phyloP scores from a whole-genome alignment of 164 flowering plant species.

The Macadamia tetraphylla region DNA sequence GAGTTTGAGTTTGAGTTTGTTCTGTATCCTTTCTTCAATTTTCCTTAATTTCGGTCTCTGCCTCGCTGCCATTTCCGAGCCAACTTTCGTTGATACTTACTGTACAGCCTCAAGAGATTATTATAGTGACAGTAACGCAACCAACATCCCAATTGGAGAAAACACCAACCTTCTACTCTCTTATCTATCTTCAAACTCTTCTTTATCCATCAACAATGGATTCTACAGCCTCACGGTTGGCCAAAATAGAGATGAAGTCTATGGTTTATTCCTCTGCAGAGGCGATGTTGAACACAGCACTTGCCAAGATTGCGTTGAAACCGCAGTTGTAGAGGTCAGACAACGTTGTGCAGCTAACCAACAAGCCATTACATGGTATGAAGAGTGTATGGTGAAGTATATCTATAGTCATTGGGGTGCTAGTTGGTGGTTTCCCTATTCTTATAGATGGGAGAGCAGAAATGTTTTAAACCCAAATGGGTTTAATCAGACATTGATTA shows the following conservation, averaged over 20 bases:
- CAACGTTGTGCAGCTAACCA: slow-evolving; percentile 13
- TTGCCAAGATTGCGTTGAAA: slow-evolving; percentile 19
- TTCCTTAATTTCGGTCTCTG: no score
- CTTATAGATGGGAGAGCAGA: not conserved
- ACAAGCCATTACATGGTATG: slow-evolving; percentile 17
- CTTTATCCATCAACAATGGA: slow-evolving; percentile 4
- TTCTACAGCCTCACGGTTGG: slow-evolving; percentile 15
- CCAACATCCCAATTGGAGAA: slow-evolving; percentile 7
- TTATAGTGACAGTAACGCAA: not conserved
- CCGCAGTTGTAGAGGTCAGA: slow-evolving; percentile 1
- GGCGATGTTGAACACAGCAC: slow-evolving; percentile 16
- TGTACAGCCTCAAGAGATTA: no score
- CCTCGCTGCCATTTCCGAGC: no score
- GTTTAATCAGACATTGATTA: not conserved
- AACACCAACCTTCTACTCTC: slow-evolving; percentile 21
- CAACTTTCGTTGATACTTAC: not conserved
- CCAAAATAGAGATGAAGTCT: slow-evolving; percentile 8
- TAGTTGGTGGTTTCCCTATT: no score
- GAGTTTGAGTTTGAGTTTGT: no score
- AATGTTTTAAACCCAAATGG: not conserved
- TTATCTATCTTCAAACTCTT: slow-evolving; percentile 1
- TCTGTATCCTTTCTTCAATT: no score
- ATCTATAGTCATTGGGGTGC: slow-evolving; percentile 7
- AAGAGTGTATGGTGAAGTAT: slow-evolving; percentile 22
- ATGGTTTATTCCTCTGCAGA: slow-evolving; percentile 20